These are phyloP conservation scores for Collybia sp. DNA, from an alignment of 768 basidiomycete species.

Conservation along the genomic window DNA sequence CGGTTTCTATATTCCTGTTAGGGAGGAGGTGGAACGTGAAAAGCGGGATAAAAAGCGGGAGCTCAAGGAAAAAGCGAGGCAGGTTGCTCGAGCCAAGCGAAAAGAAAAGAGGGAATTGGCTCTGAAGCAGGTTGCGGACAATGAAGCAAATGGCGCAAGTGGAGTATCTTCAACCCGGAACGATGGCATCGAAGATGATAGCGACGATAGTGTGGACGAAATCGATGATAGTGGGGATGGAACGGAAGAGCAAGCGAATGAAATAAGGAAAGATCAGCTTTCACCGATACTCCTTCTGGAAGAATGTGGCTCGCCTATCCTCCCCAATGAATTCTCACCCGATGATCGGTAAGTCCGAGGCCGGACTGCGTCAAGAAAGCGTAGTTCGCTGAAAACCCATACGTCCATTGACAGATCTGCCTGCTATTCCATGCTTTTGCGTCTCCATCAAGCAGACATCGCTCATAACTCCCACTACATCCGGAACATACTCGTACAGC, in stretches of 20 bases:
- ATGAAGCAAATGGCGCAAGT: not conserved
- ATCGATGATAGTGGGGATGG: not conserved
- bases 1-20: constrained; percentile 35
- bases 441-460: constrained; percentile 33
- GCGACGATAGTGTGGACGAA: constrained; percentile 2
- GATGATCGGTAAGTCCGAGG: constrained; percentile 8
- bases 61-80: not conserved
- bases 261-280: constrained; percentile 5
- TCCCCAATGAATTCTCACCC: constrained; percentile 14
- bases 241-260: no score
- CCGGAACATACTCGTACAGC: constrained; percentile 41
- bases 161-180: not conserved
- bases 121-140: no score
- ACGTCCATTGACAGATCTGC: constrained; percentile 9
- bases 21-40: not conserved
- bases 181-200: not conserved
- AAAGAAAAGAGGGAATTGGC: not conserved
- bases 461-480: constrained; percentile 35
- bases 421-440: constrained; percentile 27
- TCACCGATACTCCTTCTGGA: constrained; percentile 44
- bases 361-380: not conserved
- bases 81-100: not conserved
- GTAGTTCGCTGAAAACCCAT: not conserved
- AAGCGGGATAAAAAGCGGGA: not conserved
- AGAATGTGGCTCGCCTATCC: constrained; percentile 36